phyloP scores from a whole-genome alignment of 371 early-diverging fungal genomes.

The Phascolomyces articulosus region DNA sequence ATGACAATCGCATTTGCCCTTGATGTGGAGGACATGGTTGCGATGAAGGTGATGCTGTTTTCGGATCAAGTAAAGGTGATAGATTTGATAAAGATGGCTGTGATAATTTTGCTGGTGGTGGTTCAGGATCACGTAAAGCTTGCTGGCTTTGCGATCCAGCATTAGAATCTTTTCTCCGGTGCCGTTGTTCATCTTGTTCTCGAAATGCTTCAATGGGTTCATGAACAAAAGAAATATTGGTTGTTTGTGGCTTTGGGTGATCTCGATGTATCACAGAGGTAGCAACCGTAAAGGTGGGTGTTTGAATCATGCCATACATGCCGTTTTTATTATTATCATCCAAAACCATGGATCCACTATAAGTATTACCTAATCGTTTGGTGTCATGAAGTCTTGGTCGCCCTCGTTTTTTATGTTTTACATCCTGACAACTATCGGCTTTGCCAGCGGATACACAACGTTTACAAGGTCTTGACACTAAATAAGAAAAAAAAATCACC shows the following conservation, averaged over 20 bases:
- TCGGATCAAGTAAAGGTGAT: background rate
- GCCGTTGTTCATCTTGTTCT: background rate
- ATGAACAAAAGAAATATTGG: constrained; percentile 18
- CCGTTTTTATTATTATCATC: background rate
- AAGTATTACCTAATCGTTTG: background rate
- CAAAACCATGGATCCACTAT: constrained; percentile 6
- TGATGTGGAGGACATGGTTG: background rate
- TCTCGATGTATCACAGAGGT: constrained; percentile 1
- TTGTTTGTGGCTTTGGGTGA: constrained; percentile 7
- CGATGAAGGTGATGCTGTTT: background rate
- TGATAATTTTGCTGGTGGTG: constrained; percentile 12
- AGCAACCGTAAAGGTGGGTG: constrained; percentile 10
- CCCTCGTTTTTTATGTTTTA: constrained; percentile 76
- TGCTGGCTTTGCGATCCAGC: constrained; percentile 1
- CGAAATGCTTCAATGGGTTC: constrained; percentile 16
- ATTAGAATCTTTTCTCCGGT: constrained; percentile 7
- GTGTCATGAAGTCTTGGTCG: constrained; percentile 66
- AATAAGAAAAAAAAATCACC: constrained; percentile 32
- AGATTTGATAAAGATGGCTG: no score
- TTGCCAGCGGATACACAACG: constrained; percentile 66
- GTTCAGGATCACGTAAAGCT: constrained; percentile 14
- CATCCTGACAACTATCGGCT: constrained; percentile 68
- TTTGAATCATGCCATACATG: constrained; percentile 12
- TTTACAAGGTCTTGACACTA: constrained; percentile 70
- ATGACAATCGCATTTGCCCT: background rate